These are phyloP conservation scores for Lachnellula subtilissima DNA, from an alignment of 2,329 filamentous ascomycete genomes.

Conservation along the genomic window DNA sequence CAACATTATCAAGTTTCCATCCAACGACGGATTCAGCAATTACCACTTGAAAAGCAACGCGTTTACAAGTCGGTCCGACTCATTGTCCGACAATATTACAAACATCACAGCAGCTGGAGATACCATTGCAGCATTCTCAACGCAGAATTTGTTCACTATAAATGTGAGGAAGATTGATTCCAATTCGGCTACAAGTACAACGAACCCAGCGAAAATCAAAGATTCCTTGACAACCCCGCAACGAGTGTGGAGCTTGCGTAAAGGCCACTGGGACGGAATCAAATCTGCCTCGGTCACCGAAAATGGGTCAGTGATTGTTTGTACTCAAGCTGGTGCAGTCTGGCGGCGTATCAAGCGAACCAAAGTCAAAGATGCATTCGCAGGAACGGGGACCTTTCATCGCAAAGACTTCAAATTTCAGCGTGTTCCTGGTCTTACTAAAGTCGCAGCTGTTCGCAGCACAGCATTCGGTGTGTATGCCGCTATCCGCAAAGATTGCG, in stretches of 20 bases:
- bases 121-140: conserved; percentile 84
- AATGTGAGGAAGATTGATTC: conserved; percentile 65
- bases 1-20: conserved; percentile 79
- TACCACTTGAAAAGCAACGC: conserved; percentile 63
- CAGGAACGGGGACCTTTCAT: conserved; percentile 50
- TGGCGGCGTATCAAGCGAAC: conserved; percentile 82
- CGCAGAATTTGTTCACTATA: conserved; percentile 76
- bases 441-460: conserved; percentile 77
- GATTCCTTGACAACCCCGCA: conserved; percentile 73
- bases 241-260: conserved; percentile 84
- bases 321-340: conserved; percentile 85
- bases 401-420: conserved; percentile 94
- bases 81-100: conserved; percentile 61
- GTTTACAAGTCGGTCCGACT: conserved; percentile 60
- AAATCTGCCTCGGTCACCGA: conserved; percentile 84
- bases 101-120: conserved; percentile 82
- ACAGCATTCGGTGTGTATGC: conserved; percentile 89
- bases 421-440: conserved; percentile 80
- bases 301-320: conserved; percentile 90
- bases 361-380: conserved; percentile 65
- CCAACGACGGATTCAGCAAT: conserved; percentile 65
- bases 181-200: conserved; percentile 66
- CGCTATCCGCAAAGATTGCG: conserved; percentile 77
- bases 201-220: conserved; percentile 86
- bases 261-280: conserved; percentile 62